Percentiles rank a stretch among this genome's conserved stretches.
Conservation (phyloP, 2,329 filamentous ascomycete species). For the Penicillium sp. region DNA sequence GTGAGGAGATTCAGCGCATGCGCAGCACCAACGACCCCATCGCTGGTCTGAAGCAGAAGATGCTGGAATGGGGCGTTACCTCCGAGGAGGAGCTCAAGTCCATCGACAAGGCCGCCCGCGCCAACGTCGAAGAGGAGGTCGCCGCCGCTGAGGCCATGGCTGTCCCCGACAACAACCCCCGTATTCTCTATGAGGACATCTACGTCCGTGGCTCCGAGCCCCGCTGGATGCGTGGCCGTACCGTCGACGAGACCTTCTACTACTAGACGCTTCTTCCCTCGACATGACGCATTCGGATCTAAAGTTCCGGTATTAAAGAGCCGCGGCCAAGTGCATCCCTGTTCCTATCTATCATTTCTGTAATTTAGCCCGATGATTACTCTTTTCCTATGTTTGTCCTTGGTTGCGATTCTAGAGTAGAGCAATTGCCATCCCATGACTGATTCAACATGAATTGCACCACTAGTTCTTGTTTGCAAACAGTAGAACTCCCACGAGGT, state of each 20-base stretch:
- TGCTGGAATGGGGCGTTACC: slow-evolving; percentile 88
- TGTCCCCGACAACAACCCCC: slow-evolving; percentile 66
- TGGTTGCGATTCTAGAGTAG: slow-evolving; percentile 26
- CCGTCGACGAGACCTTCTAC: slow-evolving; percentile 88
- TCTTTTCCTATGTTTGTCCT: slow-evolving; percentile 25
- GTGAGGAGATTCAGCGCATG: slow-evolving; percentile 99
- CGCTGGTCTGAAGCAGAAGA: slow-evolving; percentile 94
- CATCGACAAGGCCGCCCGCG: slow-evolving; percentile 89
- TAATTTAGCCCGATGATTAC: slow-evolving; percentile 36
- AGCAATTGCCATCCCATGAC: slow-evolving; percentile 19
- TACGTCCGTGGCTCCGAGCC: slow-evolving; percentile 87
- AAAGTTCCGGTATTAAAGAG: too few species aligned
- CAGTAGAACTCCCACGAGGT: too few species aligned
- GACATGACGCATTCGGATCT: not conserved
- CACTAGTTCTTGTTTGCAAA: too few species aligned
- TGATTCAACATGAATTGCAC: too few species aligned
- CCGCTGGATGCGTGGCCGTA: slow-evolving; percentile 77
- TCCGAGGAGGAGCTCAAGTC: slow-evolving; percentile 92
- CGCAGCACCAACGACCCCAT: slow-evolving; percentile 98
- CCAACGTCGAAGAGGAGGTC: slow-evolving; percentile 81
- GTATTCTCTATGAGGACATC: slow-evolving; percentile 94
- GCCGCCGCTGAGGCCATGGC: slow-evolving; percentile 84
- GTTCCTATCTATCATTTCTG: slow-evolving; percentile 30
- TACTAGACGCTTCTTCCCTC: slow-evolving; percentile 43
- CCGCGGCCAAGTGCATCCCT: slow-evolving; percentile 7